Evolutionary conservation across 1,284 basidiomycete species (phyloP).

Genomic region (Quambalaria eucalypti): DNA sequence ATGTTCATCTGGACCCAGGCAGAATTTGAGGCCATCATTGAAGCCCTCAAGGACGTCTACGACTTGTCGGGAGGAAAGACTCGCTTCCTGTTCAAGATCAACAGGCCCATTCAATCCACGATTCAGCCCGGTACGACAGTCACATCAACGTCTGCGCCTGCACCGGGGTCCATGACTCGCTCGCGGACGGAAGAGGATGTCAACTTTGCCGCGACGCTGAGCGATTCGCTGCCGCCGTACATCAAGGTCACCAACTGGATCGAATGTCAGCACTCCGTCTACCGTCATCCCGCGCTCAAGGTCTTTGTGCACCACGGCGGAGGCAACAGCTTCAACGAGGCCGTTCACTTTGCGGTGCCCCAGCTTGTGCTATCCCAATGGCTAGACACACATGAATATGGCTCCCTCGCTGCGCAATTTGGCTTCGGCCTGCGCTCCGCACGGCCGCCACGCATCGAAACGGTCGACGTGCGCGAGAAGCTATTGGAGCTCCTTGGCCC

Average conservation of each 20-base stretch:
- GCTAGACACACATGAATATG: slow-evolving; percentile 37
- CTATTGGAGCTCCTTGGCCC: slow-evolving; percentile 15
- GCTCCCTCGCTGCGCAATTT: slow-evolving; percentile 18
- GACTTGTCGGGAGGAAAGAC: slow-evolving; percentile 12
- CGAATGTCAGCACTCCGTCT: slow-evolving; percentile 20
- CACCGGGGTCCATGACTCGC: slow-evolving; percentile 2
- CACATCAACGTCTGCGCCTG: background rate
- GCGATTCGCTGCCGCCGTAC: slow-evolving; percentile 17
- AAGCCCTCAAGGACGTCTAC: slow-evolving; percentile 21
- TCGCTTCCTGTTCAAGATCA: slow-evolving; percentile 27
- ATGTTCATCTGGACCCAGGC: slow-evolving; percentile 32
- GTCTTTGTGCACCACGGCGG: slow-evolving; percentile 38
- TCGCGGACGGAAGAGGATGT: background rate
- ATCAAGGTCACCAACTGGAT: slow-evolving; percentile 33
- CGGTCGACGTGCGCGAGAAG: slow-evolving; percentile 19
- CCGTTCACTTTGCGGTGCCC: slow-evolving; percentile 29
- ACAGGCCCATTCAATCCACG: slow-evolving; percentile 10
- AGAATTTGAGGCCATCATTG: slow-evolving; percentile 25
- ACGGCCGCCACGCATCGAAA: slow-evolving; percentile 20
- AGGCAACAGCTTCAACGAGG: slow-evolving; percentile 43
- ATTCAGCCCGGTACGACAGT: background rate
- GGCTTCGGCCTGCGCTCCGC: slow-evolving; percentile 23
- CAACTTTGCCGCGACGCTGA: background rate
- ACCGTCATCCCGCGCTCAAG: slow-evolving; percentile 30
- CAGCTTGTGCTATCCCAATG: slow-evolving; percentile 38